Evolutionary conservation across 2,329 filamentous ascomycete genomes (phyloP).

Genomic region (Aspergillus spinulosporus): DNA sequence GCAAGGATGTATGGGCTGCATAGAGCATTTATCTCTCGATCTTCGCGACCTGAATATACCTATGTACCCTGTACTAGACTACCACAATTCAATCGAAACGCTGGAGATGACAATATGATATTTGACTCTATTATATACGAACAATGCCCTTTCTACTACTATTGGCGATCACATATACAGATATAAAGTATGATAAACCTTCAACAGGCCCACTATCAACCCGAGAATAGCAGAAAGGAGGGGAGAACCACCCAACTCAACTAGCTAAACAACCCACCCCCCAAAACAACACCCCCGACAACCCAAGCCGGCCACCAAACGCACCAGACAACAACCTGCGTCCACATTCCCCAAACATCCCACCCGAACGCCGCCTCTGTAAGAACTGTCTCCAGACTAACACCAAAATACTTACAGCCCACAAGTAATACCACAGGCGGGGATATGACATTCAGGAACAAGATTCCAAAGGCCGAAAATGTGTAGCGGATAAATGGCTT

Average conservation of each 20-base stretch:
- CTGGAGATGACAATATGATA: constrained; percentile 5
- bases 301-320: constrained; percentile 96
- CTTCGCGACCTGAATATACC: constrained; percentile 13
- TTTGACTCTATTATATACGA: constrained; percentile 1
- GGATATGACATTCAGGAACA: constrained; percentile 61
- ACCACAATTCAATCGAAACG: constrained; percentile 13
- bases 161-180: background rate
- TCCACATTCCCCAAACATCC: constrained; percentile 87
- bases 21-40: constrained; percentile 42
- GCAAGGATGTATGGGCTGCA: constrained; percentile 94
- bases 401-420: constrained; percentile 50
- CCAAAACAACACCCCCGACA: constrained; percentile 50
- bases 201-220: background rate
- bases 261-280: constrained; percentile 33
- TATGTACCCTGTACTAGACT: constrained; percentile 19
- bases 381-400: constrained; percentile 60
- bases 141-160: background rate
- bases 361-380: constrained; percentile 79
- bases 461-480: constrained; percentile 43
- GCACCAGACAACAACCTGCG: constrained; percentile 83
- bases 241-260: background rate
- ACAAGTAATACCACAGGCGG: constrained; percentile 59
- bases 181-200: background rate
- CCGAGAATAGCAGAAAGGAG: background rate
- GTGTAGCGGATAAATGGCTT: constrained; percentile 25